These are phyloP conservation scores for Xylaria sp. DNA, from an alignment of 2,329 filamentous ascomycete species.

Conservation along the genomic window DNA sequence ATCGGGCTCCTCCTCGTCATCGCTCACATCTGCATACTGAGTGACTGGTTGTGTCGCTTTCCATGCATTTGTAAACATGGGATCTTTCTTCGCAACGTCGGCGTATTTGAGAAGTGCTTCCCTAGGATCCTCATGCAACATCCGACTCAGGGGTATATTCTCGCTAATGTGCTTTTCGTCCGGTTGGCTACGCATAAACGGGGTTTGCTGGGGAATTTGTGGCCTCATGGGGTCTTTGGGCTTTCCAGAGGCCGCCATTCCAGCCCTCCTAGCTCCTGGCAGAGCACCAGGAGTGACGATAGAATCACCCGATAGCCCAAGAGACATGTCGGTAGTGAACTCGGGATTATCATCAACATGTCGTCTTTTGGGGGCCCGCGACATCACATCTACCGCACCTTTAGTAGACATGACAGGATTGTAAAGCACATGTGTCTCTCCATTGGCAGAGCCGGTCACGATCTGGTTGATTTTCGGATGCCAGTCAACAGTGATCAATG, in stretches of 20 bases:
- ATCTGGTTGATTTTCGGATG: slow-evolving; percentile 97
- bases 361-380: slow-evolving; percentile 90
- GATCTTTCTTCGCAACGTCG: slow-evolving; percentile 90
- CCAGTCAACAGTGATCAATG: slow-evolving; percentile 89
- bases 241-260: slow-evolving; percentile 81
- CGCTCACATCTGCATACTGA: slow-evolving; percentile 89
- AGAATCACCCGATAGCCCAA: slow-evolving; percentile 84
- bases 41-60: slow-evolving; percentile 90
- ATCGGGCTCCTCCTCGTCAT: slow-evolving; percentile 84
- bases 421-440: slow-evolving; percentile 89
- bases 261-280: slow-evolving; percentile 67
- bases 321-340: slow-evolving; percentile 83
- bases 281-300: slow-evolving; percentile 77
- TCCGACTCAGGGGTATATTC: slow-evolving; percentile 87
- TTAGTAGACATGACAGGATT: slow-evolving; percentile 83
- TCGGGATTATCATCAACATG: slow-evolving; percentile 94
- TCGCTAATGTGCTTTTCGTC: slow-evolving; percentile 90
- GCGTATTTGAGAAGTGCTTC: slow-evolving; percentile 96
- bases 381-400: slow-evolving; percentile 90
- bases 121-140: slow-evolving; percentile 95
- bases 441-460: slow-evolving; percentile 90
- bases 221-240: slow-evolving; percentile 83
- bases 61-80: slow-evolving; percentile 94
- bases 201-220: slow-evolving; percentile 85
- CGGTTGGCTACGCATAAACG: slow-evolving; percentile 89